Conservation (phyloP, 2,329 filamentous ascomycete species). For the Geosmithia flava region DNA sequence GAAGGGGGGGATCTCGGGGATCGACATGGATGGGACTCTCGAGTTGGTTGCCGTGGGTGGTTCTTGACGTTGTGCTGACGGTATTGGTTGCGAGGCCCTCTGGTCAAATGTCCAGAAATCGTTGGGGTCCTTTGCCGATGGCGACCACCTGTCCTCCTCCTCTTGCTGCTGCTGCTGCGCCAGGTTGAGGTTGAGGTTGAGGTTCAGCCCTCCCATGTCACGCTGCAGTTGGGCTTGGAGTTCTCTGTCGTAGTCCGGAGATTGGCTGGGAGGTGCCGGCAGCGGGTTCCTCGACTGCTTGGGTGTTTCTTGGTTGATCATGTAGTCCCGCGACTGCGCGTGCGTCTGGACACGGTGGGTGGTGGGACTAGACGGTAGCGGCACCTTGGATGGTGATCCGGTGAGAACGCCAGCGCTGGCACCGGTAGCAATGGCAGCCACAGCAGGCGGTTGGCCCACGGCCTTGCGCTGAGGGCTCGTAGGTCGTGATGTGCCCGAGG, state of each 20-base stretch:
- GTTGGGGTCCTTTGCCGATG: not conserved
- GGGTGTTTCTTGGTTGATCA: constrained; percentile 29
- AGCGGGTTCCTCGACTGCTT: constrained; percentile 28
- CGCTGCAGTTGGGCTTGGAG: constrained; percentile 51
- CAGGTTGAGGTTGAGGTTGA: constrained; percentile 15
- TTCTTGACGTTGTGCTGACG: constrained; percentile 15
- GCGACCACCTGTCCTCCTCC: not conserved
- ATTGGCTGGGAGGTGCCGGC: constrained; percentile 33
- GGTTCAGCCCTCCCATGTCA: constrained; percentile 45
- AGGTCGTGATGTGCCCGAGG: constrained; percentile 38
- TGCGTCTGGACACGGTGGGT: constrained; percentile 11
- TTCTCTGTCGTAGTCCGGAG: constrained; percentile 47
- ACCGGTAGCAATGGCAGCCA: not conserved
- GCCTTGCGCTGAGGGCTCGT: constrained; percentile 48
- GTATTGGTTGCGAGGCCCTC: constrained; percentile 3
- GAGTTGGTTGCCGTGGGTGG: constrained; percentile 24
- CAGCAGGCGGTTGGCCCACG: constrained; percentile 16
- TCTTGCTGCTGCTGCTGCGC: not conserved
- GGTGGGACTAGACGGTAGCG: constrained; percentile 35
- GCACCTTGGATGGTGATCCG: constrained; percentile 44
- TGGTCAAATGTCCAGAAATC: not conserved
- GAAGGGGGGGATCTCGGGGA: constrained; percentile 45
- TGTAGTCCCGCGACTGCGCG: constrained; percentile 11
- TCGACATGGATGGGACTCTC: constrained; percentile 24
- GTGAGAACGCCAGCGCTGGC: not conserved